phyloP scores from a whole-genome alignment of 371 early-diverging fungal genomes.

The Mucor sp. region DNA sequence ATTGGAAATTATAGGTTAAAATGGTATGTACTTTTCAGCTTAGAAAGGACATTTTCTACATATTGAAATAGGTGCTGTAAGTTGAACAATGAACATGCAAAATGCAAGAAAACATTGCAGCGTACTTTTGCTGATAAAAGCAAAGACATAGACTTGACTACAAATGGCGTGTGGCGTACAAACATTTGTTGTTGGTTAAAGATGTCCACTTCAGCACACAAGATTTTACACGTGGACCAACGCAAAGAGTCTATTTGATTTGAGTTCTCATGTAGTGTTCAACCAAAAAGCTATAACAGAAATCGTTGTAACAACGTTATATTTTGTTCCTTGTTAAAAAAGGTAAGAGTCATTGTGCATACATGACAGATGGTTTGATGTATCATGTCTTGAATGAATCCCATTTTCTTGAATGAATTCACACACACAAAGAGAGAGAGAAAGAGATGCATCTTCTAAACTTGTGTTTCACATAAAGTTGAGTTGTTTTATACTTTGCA shows the following conservation, averaged over 20 bases:
- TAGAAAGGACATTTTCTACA: not conserved
- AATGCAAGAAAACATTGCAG: too few relatives aligned
- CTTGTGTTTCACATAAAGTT: too few relatives aligned
- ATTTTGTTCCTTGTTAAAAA: not conserved
- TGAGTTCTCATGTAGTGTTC: not conserved
- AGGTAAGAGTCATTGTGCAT: not conserved
- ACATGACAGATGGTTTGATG: not conserved
- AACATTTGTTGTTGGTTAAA: not conserved
- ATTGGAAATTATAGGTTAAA: not conserved
- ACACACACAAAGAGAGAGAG: not conserved
- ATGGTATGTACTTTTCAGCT: not conserved
- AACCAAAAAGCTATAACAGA: not conserved
- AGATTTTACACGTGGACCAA: slow-evolving; percentile 2
- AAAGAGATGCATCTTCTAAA: too few relatives aligned
- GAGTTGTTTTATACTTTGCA: too few relatives aligned
- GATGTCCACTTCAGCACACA: not conserved
- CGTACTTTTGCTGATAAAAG: too few relatives aligned
- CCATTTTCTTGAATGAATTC: not conserved
- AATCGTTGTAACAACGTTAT: not conserved
- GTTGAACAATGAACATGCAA: too few relatives aligned
- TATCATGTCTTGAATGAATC: not conserved
- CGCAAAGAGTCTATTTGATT: not conserved
- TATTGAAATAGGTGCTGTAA: too few relatives aligned
- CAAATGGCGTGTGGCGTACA: not conserved
- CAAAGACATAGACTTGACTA: too few relatives aligned